Evolutionary conservation across 352 stramenopile species (phyloP), one percentile per base, ranked within the genome.

Genomic region (Pythium oligandrum): DNA sequence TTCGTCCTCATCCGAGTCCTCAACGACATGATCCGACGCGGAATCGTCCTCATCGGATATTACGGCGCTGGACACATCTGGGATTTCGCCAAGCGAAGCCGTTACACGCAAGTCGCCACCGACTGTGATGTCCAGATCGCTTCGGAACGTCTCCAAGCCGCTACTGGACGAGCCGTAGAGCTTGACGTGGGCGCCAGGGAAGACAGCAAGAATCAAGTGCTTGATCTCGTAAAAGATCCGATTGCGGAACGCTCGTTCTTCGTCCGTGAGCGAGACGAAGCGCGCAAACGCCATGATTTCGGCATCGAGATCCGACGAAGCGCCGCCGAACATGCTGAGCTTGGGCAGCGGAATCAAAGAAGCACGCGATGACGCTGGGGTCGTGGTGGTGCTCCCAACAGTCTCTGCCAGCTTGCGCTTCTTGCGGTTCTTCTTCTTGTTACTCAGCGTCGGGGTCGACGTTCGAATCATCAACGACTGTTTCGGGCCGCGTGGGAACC

Each of bases 131-230:
- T 90, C 80, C 46, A 90, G 37, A 46, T 90, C 80, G 56, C 80
- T 90, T 0, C 80, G 72, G 49, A 90, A 90, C 4, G 77, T 90
- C 47, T 88, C 77, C 26, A 90, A 57, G 0, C 77, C 75, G 8
- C 71, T 87, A 44, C 69, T 86, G 6, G 77, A 90, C 10, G 80
- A 90, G 6, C 80, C 80, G 49, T 88, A 90, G 17, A 88, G 62
- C 47, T 83, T 59, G 32, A 90, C 75, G 0, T 58, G 68, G 1
- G 77, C 75, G 12, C 54, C 46, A 31, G 68, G 61, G 47, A 85
- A 90, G 0, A 62, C 55, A 5, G 58, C 47, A 17, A 40, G 51
- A 36, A 90, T 73, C 35, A 88, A 49, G 26, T 61, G 47, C 7
- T 66, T 51, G 31, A 90, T 55, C 39, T 87, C 77, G 4, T 62